A percentile compares a stretch with the other conserved stretches of the same genome.
These are phyloP conservation scores for Andrographis paniculata DNA, from an alignment of 305 asterid species.

Conservation along the genomic window DNA sequence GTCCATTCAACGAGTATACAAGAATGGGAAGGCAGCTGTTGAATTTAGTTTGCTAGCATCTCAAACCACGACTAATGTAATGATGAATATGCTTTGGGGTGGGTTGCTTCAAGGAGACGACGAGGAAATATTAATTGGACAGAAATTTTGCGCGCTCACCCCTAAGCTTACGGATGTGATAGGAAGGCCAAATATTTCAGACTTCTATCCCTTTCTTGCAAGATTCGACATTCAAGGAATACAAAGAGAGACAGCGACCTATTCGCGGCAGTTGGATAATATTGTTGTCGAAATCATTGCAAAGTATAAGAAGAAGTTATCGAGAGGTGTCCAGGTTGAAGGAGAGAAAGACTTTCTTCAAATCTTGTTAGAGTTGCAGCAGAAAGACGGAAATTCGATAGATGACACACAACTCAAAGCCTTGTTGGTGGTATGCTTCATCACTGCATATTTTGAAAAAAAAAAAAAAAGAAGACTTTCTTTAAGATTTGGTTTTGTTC, in stretches of 20 bases:
- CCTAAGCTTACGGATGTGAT: neutral
- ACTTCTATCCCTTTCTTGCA: constrained; percentile 32
- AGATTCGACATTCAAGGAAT: constrained; percentile 35
- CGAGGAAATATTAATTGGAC: constrained; percentile 14
- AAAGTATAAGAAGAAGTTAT: constrained; percentile 2
- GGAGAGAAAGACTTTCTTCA: constrained; percentile 17
- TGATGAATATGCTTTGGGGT: constrained; percentile 22
- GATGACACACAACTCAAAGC: constrained; percentile 21
- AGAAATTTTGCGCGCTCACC: constrained; percentile 19
- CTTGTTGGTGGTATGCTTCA: constrained; percentile 21
- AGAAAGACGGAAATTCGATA: neutral
- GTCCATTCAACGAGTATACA: constrained; percentile 9
- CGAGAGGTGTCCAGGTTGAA: neutral
- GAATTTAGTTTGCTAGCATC: neutral
- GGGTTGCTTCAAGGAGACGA: constrained; percentile 13
- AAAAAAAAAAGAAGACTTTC: too few relatives aligned
- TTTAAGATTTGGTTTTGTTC: too few relatives aligned
- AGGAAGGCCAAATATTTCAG: constrained; percentile 33
- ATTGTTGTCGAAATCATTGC: constrained; percentile 19
- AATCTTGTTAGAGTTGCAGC: constrained; percentile 19
- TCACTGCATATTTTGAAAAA: too few relatives aligned
- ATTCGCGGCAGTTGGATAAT: constrained; percentile 7
- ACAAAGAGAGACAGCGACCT: constrained; percentile 12
- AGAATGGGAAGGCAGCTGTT: neutral
- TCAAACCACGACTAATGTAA: constrained; percentile 11